Conservation (phyloP, 805 yeast species). For the Ogataea minuta region DNA sequence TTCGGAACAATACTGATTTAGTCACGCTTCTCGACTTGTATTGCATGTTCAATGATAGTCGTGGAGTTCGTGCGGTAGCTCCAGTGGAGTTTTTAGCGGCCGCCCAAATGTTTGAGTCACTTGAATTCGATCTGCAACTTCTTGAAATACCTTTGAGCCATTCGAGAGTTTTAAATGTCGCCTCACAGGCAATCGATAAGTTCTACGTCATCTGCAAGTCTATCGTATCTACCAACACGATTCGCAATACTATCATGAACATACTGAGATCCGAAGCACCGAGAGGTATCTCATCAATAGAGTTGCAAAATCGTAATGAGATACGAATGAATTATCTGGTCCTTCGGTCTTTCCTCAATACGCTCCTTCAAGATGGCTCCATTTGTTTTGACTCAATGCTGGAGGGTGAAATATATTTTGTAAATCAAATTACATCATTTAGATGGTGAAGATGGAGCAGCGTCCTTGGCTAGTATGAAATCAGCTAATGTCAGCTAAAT, state of each 20-base stretch:
- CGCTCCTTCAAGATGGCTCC: background rate
- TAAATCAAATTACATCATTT: background rate
- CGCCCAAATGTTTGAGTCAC: constrained; percentile 49
- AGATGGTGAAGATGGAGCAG: background rate
- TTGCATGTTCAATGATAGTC: constrained; percentile 60
- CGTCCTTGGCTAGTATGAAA: too few relatives aligned
- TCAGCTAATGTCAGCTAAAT: too few relatives aligned
- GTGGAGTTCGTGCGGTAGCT: constrained; percentile 65
- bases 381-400: constrained; percentile 3
- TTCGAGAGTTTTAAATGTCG: constrained; percentile 30
- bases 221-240: constrained; percentile 22
- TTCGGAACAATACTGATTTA: constrained; percentile 54
- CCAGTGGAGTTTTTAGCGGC: constrained; percentile 68
- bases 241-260: constrained; percentile 23
- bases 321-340: constrained; percentile 2
- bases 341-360: constrained; percentile 3
- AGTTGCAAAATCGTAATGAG: constrained; percentile 22
- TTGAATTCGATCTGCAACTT: constrained; percentile 35
- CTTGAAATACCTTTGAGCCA: constrained; percentile 51
- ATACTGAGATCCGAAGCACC: constrained; percentile 13
- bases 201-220: constrained; percentile 29
- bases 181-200: constrained; percentile 23
- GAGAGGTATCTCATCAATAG: constrained; percentile 30
- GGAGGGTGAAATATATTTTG: constrained; percentile 4
- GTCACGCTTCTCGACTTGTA: constrained; percentile 62